A percentile compares a stretch with the other conserved stretches of the same genome.
These are phyloP conservation scores for Neospermospora avenae DNA, from an alignment of 2,329 filamentous ascomycete genomes.

Conservation along the genomic window DNA sequence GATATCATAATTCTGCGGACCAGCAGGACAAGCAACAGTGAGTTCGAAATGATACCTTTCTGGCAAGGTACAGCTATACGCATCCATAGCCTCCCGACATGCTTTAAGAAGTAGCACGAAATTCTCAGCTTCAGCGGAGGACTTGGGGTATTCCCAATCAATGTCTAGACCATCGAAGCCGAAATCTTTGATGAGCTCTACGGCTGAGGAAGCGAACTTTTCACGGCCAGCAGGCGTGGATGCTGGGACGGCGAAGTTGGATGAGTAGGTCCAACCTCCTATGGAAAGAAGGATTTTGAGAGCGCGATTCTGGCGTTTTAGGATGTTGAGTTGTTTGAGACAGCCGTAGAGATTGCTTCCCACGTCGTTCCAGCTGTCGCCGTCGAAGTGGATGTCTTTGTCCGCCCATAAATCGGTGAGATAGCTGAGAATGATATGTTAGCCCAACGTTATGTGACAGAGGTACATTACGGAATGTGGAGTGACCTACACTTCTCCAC, in stretches of 20 bases:
- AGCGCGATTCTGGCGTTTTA: slow-evolving; percentile 77
- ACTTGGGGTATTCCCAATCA: slow-evolving; percentile 66
- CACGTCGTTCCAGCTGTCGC: slow-evolving; percentile 65
- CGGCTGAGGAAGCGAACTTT: slow-evolving; percentile 69
- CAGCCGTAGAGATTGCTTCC: slow-evolving; percentile 86
- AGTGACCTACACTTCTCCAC: slow-evolving; percentile 66
- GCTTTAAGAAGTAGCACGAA: slow-evolving; percentile 57
- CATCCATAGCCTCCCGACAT: slow-evolving; percentile 56
- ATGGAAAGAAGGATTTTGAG: slow-evolving; percentile 84
- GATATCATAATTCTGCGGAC: slow-evolving; percentile 58
- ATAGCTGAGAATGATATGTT: slow-evolving; percentile 33
- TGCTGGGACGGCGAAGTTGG: slow-evolving; percentile 75
- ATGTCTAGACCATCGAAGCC: slow-evolving; percentile 73
- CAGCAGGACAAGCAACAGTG: slow-evolving; percentile 62
- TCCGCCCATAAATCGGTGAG: slow-evolving; percentile 63
- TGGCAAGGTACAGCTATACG: slow-evolving; percentile 46
- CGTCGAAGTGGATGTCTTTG: slow-evolving; percentile 55
- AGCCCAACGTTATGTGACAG: not conserved
- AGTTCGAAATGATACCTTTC: slow-evolving; percentile 53
- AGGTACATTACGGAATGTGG: too few species aligned
- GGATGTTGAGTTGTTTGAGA: slow-evolving; percentile 80
- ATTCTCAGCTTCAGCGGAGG: slow-evolving; percentile 51
- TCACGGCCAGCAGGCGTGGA: slow-evolving; percentile 67
- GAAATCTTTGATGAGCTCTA: slow-evolving; percentile 72
- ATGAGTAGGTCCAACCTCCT: slow-evolving; percentile 88